A percentile compares a stretch with the other conserved stretches of the same genome.
Evolutionary conservation across 2,329 filamentous ascomycete genomes (phyloP).

Genomic region (Sporothrix dimorphospora): DNA sequence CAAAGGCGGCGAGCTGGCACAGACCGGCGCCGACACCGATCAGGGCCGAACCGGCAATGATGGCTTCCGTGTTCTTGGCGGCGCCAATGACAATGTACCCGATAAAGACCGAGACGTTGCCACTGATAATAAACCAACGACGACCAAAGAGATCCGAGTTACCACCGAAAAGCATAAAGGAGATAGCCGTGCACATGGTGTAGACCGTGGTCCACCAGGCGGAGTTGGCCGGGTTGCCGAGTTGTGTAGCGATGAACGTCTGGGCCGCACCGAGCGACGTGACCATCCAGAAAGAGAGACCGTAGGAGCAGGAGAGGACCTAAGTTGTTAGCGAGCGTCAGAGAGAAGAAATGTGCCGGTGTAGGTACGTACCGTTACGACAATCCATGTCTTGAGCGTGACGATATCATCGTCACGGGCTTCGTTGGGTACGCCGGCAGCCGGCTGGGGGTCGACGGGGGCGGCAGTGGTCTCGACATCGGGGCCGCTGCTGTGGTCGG

Average conservation of each 20-base stretch:
- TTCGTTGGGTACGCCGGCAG: conserved; percentile 17
- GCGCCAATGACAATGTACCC: conserved; percentile 45
- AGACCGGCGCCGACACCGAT: conserved; percentile 49
- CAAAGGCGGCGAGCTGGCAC: conserved; percentile 50
- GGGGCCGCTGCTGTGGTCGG: conserved; percentile 17
- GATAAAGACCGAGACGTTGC: conserved; percentile 45
- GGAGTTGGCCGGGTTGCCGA: conserved; percentile 26
- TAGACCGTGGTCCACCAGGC: conserved; percentile 29
- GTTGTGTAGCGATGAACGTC: conserved; percentile 24
- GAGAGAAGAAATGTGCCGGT: too few species aligned
- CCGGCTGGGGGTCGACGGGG: background rate
- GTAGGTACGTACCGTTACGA: conserved; percentile 9
- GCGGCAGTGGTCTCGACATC: background rate
- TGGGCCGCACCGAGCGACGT: conserved; percentile 19
- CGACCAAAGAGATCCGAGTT: conserved; percentile 53
- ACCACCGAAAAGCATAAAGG: conserved; percentile 28
- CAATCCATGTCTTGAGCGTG: conserved; percentile 28
- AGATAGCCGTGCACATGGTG: conserved; percentile 28
- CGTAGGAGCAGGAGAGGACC: conserved; percentile 28
- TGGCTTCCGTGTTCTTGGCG: conserved; percentile 43
- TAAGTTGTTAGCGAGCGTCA: background rate
- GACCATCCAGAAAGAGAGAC: conserved; percentile 28
- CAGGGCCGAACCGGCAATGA: conserved; percentile 46
- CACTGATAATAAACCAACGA: conserved; percentile 49
- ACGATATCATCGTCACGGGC: conserved; percentile 25